Evolutionary conservation across 495 filamentous ascomycete genomes (phyloP), one percentile per base, ranked within the genome.

Genomic region (Lophiostoma macrostomum): DNA sequence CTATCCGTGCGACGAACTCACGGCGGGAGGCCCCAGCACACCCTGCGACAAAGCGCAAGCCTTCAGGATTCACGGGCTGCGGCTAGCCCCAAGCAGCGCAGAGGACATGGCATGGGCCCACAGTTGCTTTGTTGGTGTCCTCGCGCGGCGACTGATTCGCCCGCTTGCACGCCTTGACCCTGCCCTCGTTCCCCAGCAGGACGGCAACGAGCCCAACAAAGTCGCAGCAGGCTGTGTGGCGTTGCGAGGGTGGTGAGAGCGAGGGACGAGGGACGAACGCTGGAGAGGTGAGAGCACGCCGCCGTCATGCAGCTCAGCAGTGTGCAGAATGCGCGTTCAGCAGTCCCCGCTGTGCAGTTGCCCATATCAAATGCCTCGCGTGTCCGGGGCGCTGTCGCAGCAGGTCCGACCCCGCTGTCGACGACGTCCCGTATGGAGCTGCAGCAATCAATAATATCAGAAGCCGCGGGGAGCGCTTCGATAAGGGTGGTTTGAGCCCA

Each of bases 391-490:
- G n/a, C n/a, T n/a, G n/a, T n/a, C n/a, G n/a, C n/a, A n/a, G n/a
- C n/a, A n/a, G n/a, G n/a, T n/a, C n/a, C n/a, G n/a, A n/a, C n/a
- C n/a, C n/a, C 29, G 29, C 29, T 32, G 29, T 7, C 7, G 29
- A 32, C 29, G n/a, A 7, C 14, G 8, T n/a, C 19, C n/a, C n/a
- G n/a, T n/a, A 8, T 45, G 4, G 25, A 13, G 27, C 29, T 7
- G 7, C n/a, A 23, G 20, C n/a, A 27, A 29, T 24, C 13, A 22
- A 28, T 12, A 14, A 12, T 31, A 41, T 32, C 34, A 12, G 22
- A 38, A 44, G 50, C 50, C 50, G 50, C 50, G 50, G 7, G 35
- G 10, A 44, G 50, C 50, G 50, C 50, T 14, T 52, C 22, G 36
- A 52, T 39, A 31, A 44, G 40, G 3, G 22, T 29, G 19, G 14